Percentiles rank a stretch among this genome's conserved stretches.
Evolutionary conservation across 1,284 basidiomycete species (phyloP).

Genomic region (Phenoliferia sp.): DNA sequence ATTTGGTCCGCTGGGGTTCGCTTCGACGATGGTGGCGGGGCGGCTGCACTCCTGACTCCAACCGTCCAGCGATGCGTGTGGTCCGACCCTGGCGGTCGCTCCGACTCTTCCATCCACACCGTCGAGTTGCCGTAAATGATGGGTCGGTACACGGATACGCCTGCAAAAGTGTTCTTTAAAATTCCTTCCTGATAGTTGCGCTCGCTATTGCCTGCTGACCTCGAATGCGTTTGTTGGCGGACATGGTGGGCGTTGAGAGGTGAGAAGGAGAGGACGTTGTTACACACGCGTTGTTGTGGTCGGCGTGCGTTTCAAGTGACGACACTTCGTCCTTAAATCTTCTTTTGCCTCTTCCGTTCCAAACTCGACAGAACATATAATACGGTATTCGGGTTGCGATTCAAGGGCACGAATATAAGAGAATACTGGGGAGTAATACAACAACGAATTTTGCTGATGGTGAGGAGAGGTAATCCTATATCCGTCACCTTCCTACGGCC

Average conservation of each 20-base stretch:
- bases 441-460: too few species aligned
- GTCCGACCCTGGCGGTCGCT: conserved; percentile 55
- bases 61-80: conserved; percentile 98
- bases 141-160: conserved; percentile 79
- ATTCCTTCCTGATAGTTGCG: not conserved
- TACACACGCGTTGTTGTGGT: too few species aligned
- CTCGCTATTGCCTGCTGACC: not conserved
- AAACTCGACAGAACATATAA: too few species aligned
- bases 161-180: conserved; percentile 38
- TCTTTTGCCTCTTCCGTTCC: too few species aligned
- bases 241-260: not conserved
- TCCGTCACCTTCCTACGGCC: too few species aligned
- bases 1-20: conserved; percentile 52
- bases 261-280: too few species aligned
- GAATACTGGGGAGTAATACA: too few species aligned
- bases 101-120: conserved; percentile 68
- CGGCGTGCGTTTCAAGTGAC: too few species aligned
- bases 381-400: too few species aligned
- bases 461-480: too few species aligned
- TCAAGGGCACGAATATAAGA: too few species aligned
- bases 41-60: conserved; percentile 64
- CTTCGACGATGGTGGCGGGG: conserved; percentile 29
- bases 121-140: conserved; percentile 97
- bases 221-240: not conserved
- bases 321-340: too few species aligned